Percentiles rank a stretch among this genome's conserved stretches.
Evolutionary conservation across 306 rosid species (phyloP).

Genomic region (Glycine soja): DNA sequence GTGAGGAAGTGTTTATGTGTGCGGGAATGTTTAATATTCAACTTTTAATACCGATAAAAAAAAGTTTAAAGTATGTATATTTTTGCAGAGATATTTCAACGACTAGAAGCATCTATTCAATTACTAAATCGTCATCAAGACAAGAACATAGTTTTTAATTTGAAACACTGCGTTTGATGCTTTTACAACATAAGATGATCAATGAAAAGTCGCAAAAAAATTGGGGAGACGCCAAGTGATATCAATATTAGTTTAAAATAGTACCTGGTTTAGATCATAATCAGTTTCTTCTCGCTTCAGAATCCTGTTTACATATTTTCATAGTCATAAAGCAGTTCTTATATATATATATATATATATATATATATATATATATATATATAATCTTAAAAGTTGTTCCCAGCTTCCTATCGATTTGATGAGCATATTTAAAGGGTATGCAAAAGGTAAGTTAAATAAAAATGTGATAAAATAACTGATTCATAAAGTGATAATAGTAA

Average conservation of each 20-base stretch:
- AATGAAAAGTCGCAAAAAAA: not conserved
- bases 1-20: not conserved
- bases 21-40: not conserved
- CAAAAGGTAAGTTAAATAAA: not conserved
- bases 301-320: conserved; percentile 13
- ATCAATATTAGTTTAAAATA: not conserved
- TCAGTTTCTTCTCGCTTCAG: conserved; percentile 34
- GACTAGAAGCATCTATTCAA: not conserved
- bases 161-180: not conserved
- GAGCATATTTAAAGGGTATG: not conserved
- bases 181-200: not conserved
- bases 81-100: not conserved
- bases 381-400: not conserved
- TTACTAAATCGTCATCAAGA: not conserved
- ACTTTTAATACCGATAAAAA: not conserved
- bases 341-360: not conserved
- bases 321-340: not conserved
- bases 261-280: conserved; percentile 50
- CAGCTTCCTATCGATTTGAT: conserved; percentile 31
- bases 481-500: not conserved
- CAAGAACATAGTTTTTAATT: not conserved
- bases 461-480: conserved; percentile 3
- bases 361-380: not conserved
- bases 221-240: not conserved
- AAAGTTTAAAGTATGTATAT: not conserved